A percentile compares a stretch with the other conserved stretches of the same genome.
phyloP scores from a whole-genome alignment of 345 rosid species.

The Crucihimalaya himalaica region DNA sequence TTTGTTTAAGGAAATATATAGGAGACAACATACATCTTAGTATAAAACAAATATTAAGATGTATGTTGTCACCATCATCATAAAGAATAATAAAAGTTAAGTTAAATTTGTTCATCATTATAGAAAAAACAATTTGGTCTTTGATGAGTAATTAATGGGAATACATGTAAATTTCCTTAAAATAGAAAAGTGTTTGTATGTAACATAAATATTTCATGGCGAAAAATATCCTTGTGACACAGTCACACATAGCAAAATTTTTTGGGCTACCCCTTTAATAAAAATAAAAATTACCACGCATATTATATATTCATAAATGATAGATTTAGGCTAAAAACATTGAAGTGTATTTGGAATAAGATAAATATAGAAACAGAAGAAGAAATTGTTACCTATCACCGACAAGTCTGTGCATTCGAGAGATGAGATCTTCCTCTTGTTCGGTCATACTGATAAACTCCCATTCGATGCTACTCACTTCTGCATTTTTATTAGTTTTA shows the following conservation, averaged over 20 bases:
- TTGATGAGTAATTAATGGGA: background rate
- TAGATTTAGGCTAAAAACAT: background rate
- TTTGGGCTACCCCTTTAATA: too few relatives aligned
- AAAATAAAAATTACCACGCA: background rate
- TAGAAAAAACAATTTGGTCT: too few relatives aligned
- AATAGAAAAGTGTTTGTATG: background rate
- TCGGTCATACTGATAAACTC: slow-evolving; percentile 55
- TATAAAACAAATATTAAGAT: too few relatives aligned
- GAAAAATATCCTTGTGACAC: background rate
- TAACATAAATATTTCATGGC: background rate
- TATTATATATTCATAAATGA: background rate
- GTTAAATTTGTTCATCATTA: too few relatives aligned
- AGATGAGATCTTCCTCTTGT: slow-evolving; percentile 69
- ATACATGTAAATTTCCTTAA: background rate
- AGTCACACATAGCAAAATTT: background rate
- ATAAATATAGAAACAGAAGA: background rate
- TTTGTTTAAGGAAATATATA: too few relatives aligned
- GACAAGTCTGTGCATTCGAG: slow-evolving; percentile 62
- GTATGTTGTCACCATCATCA: too few relatives aligned
- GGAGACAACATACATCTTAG: too few relatives aligned
- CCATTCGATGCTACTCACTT: slow-evolving; percentile 64
- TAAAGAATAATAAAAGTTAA: too few relatives aligned
- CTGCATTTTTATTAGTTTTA: slow-evolving; percentile 32
- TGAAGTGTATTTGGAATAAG: background rate
- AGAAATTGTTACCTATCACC: slow-evolving; percentile 50